These are phyloP conservation scores for Pythium diclinum DNA, from an alignment of 352 stramenopile genomes.

Conservation along the genomic window DNA sequence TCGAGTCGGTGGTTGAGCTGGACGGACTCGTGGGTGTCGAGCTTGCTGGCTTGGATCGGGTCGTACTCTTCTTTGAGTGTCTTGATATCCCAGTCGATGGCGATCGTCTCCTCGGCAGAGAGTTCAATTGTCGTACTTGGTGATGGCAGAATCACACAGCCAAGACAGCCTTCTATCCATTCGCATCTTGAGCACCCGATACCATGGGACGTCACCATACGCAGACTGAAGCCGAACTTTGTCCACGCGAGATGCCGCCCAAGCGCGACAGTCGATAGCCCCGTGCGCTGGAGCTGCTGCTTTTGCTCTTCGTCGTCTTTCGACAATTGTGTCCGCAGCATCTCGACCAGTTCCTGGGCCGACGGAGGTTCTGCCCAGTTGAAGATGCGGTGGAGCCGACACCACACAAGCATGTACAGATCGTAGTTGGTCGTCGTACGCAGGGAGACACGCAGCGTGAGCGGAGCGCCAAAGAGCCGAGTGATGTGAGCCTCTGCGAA, in stretches of 20 bases:
- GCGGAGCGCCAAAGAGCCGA: constrained; percentile 70
- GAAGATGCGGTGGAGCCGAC: constrained; percentile 76
- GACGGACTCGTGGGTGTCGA: constrained; percentile 66
- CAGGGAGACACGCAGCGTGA: constrained; percentile 72
- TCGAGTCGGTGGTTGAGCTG: constrained; percentile 63
- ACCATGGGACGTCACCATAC: constrained; percentile 76
- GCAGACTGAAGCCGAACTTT: constrained; percentile 83
- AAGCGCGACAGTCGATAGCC: constrained; percentile 59
- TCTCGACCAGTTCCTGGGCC: constrained; percentile 27
- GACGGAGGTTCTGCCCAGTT: constrained; percentile 68
- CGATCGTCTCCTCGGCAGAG: constrained; percentile 74
- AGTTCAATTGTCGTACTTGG: constrained; percentile 39
- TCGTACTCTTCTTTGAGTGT: constrained; percentile 87
- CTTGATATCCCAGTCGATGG: constrained; percentile 89
- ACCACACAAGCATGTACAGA: constrained; percentile 78
- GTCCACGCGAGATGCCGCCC: constrained; percentile 58
- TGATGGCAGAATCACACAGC: constrained; percentile 76
- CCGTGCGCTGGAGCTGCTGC: constrained; percentile 30
- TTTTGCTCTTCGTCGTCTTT: constrained; percentile 20
- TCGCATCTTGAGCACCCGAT: constrained; percentile 86
- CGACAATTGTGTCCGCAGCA: constrained; percentile 7
- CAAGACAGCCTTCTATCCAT: constrained; percentile 85
- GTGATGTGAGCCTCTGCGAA: constrained; percentile 82
- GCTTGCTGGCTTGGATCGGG: constrained; percentile 77
- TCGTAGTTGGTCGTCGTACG: constrained; percentile 61